phyloP scores from a whole-genome alignment of 495 filamentous ascomycete genomes.

The Podospora sp. region DNA sequence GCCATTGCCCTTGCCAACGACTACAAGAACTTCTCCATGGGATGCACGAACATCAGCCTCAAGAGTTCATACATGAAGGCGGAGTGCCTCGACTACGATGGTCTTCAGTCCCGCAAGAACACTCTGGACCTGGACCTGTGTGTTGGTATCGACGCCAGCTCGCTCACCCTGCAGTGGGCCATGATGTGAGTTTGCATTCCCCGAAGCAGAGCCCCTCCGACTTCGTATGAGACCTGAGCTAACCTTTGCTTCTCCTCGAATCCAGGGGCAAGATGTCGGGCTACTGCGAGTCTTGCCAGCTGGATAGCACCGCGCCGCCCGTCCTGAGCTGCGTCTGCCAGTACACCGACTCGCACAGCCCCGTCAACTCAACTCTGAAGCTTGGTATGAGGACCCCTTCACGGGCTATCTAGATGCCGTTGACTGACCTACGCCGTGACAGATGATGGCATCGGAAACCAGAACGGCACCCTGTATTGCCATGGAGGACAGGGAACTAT shows the following conservation, averaged over 20 bases:
- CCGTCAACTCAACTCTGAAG: neutral
- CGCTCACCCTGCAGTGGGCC: constrained; percentile 13
- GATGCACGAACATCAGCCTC: constrained; percentile 23
- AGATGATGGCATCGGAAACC: constrained; percentile 33
- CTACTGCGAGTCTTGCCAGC: constrained; percentile 30
- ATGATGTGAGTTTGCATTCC: constrained; percentile 16
- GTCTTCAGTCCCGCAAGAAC: constrained; percentile 1
- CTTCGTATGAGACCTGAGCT: neutral
- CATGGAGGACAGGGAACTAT: neutral
- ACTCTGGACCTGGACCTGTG: constrained; percentile 30
- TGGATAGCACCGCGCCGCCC: neutral
- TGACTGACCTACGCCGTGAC: neutral
- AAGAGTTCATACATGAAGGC: constrained; percentile 18
- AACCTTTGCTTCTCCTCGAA: neutral
- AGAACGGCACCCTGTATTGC: constrained; percentile 28
- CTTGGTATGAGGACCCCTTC: neutral
- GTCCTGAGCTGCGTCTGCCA: constrained; percentile 21
- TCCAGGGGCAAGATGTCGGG: constrained; percentile 28
- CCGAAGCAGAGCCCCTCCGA: neutral
- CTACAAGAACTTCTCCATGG: neutral
- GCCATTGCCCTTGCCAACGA: neutral
- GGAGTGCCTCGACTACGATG: constrained; percentile 5
- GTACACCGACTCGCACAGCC: constrained; percentile 1
- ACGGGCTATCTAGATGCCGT: neutral
- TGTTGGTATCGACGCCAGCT: constrained; percentile 24